Percentiles rank a stretch among this genome's conserved stretches.
Conservation (phyloP, 768 basidiomycete species). For the Lepiota subincarnata region DNA sequence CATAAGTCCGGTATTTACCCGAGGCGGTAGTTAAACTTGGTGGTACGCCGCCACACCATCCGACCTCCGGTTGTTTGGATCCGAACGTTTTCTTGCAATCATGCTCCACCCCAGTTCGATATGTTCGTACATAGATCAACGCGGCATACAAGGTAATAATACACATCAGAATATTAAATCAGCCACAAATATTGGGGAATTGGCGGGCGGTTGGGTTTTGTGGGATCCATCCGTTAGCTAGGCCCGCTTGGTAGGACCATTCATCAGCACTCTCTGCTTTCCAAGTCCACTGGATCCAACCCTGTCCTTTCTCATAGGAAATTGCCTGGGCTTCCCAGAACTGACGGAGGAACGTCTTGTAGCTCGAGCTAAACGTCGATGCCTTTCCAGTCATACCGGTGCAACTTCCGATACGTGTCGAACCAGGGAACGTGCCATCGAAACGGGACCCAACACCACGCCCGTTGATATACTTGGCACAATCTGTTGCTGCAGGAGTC, state of each 20-base stretch:
- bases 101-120: no score
- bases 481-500: constrained; percentile 74
- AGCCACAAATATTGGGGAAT: constrained; percentile 65
- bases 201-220: constrained; percentile 38
- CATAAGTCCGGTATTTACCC: no score
- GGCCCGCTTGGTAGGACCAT: constrained; percentile 85
- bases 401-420: constrained; percentile 71
- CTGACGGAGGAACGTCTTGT: constrained; percentile 79
- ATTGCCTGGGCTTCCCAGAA: constrained; percentile 84
- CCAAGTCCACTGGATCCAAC: constrained; percentile 86
- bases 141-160: not conserved
- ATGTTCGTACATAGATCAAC: not conserved
- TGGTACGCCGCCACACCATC: no score
- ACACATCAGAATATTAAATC: constrained; percentile 11
- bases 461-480: constrained; percentile 81
- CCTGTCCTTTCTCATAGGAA: constrained; percentile 63
- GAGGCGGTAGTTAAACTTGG: no score
- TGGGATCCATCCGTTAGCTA: constrained; percentile 84
- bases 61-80: no score
- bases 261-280: constrained; percentile 81
- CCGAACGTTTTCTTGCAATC: no score
- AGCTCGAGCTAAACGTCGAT: constrained; percentile 65
- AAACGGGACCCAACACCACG: constrained; percentile 66
- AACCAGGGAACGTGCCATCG: constrained; percentile 62
- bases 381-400: constrained; percentile 68